These are phyloP conservation scores for Pythium brachiatum DNA, from an alignment of 352 stramenopile species.

Conservation along the genomic window DNA sequence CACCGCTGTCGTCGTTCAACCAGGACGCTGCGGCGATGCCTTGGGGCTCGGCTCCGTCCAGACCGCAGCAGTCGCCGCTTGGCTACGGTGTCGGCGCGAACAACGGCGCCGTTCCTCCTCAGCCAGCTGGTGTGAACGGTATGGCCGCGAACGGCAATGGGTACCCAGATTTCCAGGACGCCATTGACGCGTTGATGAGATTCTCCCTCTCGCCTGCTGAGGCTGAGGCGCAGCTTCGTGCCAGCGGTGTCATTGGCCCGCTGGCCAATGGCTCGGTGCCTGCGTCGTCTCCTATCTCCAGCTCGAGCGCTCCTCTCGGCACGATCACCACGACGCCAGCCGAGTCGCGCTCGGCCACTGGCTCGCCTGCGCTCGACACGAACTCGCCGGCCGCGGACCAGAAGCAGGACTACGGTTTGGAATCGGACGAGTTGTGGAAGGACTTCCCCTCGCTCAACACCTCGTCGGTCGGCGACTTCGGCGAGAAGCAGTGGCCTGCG, in stretches of 20 bases:
- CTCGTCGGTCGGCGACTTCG: conserved; percentile 26
- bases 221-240: conserved; percentile 26
- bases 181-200: conserved; percentile 87
- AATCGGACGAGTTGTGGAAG: conserved; percentile 77
- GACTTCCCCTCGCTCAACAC: conserved; percentile 53
- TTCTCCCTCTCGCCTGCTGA: conserved; percentile 68
- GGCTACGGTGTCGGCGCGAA: conserved; percentile 9
- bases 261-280: conserved; percentile 4
- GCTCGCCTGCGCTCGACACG: conserved; percentile 17
- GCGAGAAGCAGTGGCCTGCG: conserved; percentile 58
- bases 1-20: conserved; percentile 58
- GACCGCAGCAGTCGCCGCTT: conserved; percentile 6
- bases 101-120: conserved; percentile 24
- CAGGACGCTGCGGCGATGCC: conserved; percentile 30
- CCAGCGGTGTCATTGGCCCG: conserved; percentile 6
- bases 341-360: conserved; percentile 14
- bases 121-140: conserved; percentile 26
- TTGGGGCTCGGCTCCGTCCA: conserved; percentile 13
- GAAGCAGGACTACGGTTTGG: conserved; percentile 55
- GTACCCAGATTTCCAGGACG: conserved; percentile 82
- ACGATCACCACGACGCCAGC: conserved; percentile 33
- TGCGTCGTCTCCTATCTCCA: background rate
- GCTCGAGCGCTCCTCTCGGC: conserved; percentile 22
- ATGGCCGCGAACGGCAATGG: conserved; percentile 26
- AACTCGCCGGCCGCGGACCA: conserved; percentile 21